Evolutionary conservation across 805 yeast species (phyloP), one percentile per base, ranked within the genome.

Genomic region (Candida krabiensis): DNA sequence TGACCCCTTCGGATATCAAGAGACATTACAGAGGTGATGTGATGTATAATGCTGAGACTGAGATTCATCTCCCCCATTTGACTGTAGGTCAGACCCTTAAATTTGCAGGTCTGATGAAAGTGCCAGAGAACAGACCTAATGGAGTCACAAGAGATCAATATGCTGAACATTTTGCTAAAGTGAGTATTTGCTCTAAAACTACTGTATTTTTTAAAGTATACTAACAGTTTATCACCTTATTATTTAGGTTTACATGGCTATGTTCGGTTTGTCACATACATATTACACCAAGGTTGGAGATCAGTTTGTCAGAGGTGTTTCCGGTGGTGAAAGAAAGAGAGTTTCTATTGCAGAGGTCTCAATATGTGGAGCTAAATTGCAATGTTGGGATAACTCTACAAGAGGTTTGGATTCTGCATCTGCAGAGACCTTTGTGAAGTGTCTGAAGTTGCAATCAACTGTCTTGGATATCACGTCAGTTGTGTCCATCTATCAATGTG

Each of bases 321-420:
- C 82, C 19, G 83, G 83, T 56, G 83, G 83, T 67, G 82, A 78
- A 59, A 66, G 83, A 52, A 78, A 77, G 57, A 68, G 83, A 63
- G 80, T 78, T 15, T 74, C 80, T n/a, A 76, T 78, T 58, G 80
- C 80, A 16, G 83, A 78, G 53, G 79, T 58, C 23, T 55, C 63
- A 6, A 46, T 58, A 26, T 53, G 60, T 44, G 61, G 62, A 38
- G 50, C 58, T 23, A 56, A 52, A 23, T 32, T 76, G 23, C 77
- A 75, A 51, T 73, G 78, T 59, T 76, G 80, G 80, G 81, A 80
- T 67, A 80, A 80, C 55, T 73, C 83, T 8, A 80, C 85, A 19
- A 74, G 86, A 66, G 86, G 86, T 56, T 71, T 80, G 47, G 86
- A 80, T 63, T 66, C 85, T 11, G 83, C 85, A 14, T 78, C 83